These are phyloP conservation scores for Schoenoplectus tabernaemontani DNA, from an alignment of 202 grass and related monocot genomes.

Conservation along the genomic window DNA sequence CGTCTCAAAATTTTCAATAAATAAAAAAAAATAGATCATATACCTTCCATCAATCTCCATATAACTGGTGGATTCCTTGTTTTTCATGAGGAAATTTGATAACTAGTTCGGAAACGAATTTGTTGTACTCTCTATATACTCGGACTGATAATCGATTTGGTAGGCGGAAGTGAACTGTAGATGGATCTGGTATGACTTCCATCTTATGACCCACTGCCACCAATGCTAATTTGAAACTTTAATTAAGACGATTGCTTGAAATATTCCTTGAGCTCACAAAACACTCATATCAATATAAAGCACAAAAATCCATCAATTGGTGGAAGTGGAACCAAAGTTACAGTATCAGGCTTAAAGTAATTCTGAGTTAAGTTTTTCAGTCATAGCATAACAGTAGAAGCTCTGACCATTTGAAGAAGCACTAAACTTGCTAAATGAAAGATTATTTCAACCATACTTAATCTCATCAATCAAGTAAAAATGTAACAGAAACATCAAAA, in stretches of 20 bases:
- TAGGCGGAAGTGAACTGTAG: slow-evolving; percentile 77
- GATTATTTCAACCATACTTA: neutral
- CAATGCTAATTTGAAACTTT: slow-evolving; percentile 24
- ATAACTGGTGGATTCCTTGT: slow-evolving; percentile 74
- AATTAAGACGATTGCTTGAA: neutral
- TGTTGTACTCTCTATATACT: slow-evolving; percentile 58
- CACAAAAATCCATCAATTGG: neutral
- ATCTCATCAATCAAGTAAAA: neutral
- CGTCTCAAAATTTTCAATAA: neutral
- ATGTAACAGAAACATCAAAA: neutral
- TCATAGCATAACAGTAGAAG: neutral
- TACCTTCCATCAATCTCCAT: slow-evolving; percentile 86
- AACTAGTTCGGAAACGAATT: slow-evolving; percentile 52
- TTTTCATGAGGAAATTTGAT: slow-evolving; percentile 86
- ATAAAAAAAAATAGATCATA: neutral
- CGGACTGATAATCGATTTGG: slow-evolving; percentile 61
- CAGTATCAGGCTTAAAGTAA: neutral
- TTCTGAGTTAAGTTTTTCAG: neutral
- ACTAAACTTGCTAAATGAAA: neutral
- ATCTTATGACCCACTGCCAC: slow-evolving; percentile 72
- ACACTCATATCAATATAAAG: neutral
- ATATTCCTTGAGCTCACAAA: neutral
- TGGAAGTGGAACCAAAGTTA: neutral
- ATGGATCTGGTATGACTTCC: slow-evolving; percentile 83
- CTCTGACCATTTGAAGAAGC: neutral